These are phyloP conservation scores for Haplographium delicatum DNA, from an alignment of 495 filamentous ascomycete species.

Conservation along the genomic window DNA sequence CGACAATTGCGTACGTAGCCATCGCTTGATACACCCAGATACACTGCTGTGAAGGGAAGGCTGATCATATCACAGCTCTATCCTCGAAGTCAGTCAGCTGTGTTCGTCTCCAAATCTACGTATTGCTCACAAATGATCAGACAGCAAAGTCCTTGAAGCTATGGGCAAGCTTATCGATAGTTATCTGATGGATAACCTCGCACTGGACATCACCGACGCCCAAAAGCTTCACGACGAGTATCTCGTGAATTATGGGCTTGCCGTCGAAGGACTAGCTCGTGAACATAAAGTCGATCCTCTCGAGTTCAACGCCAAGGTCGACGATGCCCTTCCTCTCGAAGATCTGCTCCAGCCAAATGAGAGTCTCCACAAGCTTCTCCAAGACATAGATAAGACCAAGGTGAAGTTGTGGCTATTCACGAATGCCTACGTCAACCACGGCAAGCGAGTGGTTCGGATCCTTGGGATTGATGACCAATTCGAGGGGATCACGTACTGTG, in stretches of 20 bases:
- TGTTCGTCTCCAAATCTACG: constrained; percentile 10
- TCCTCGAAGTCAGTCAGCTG: constrained; percentile 47
- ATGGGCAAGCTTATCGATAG: constrained; percentile 73
- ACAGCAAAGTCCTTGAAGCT: constrained; percentile 63
- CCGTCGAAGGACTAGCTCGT: constrained; percentile 87
- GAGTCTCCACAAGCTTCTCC: constrained; percentile 66
- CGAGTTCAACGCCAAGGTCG: constrained; percentile 89
- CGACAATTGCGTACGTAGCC: constrained; percentile 79
- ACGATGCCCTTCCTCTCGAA: constrained; percentile 91
- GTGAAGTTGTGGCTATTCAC: constrained; percentile 92
- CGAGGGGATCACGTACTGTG: constrained; percentile 89
- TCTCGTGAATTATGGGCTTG: constrained; percentile 91
- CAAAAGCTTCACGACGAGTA: constrained; percentile 79
- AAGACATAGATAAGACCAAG: constrained; percentile 71
- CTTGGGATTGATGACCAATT: constrained; percentile 82
- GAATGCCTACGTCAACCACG: constrained; percentile 92
- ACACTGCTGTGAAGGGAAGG: no score
- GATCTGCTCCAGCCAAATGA: constrained; percentile 71
- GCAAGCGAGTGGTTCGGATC: constrained; percentile 70
- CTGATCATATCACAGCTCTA: constrained; percentile 46
- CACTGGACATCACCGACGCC: constrained; percentile 67
- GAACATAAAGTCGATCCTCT: constrained; percentile 95
- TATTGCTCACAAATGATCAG: constrained; percentile 34
- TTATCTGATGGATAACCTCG: constrained; percentile 77
- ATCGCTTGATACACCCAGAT: not conserved